Evolutionary conservation across 2,329 filamentous ascomycete genomes (phyloP).

Genomic region (Colletotrichum limetticola): DNA sequence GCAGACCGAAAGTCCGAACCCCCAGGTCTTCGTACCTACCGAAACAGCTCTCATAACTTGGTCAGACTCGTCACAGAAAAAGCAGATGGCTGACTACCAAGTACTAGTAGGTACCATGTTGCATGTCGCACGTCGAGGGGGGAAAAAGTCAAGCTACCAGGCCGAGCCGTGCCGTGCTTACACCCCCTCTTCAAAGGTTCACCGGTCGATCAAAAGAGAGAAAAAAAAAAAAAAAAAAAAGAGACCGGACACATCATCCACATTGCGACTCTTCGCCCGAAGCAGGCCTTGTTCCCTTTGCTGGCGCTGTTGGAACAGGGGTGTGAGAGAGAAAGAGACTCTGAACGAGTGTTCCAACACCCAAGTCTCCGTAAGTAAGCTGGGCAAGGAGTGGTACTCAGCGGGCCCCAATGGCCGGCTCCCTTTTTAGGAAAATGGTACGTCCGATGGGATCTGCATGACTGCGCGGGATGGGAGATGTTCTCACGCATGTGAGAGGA

Average conservation of each 20-base stretch:
- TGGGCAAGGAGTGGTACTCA: not conserved
- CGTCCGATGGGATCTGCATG: constrained; percentile 16
- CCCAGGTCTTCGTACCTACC: not conserved
- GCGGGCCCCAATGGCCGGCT: not conserved
- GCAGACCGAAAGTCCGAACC: not conserved
- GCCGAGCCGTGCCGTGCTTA: constrained; percentile 34
- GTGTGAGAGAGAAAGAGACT: not conserved
- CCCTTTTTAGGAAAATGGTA: constrained; percentile 10
- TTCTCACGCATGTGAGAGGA: constrained; percentile 1
- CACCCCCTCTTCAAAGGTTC: not conserved
- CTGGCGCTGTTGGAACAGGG: constrained; percentile 5
- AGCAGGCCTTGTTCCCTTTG: not conserved
- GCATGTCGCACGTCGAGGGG: not conserved
- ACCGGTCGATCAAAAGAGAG: constrained; percentile 28
- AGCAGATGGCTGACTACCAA: not conserved
- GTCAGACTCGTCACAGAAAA: not conserved
- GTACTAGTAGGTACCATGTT: not conserved
- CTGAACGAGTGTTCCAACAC: too few relatives aligned
- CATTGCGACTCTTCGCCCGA: constrained; percentile 23
- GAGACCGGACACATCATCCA: constrained; percentile 6
- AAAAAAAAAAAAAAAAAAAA: not conserved
- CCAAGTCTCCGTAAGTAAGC: constrained; percentile 1
- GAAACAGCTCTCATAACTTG: not conserved
- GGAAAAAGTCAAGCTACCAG: not conserved
- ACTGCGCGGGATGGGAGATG: constrained; percentile 11